Conservation (phyloP, 2,329 filamentous ascomycete species). For the Cadophora luteo-olivacea region DNA sequence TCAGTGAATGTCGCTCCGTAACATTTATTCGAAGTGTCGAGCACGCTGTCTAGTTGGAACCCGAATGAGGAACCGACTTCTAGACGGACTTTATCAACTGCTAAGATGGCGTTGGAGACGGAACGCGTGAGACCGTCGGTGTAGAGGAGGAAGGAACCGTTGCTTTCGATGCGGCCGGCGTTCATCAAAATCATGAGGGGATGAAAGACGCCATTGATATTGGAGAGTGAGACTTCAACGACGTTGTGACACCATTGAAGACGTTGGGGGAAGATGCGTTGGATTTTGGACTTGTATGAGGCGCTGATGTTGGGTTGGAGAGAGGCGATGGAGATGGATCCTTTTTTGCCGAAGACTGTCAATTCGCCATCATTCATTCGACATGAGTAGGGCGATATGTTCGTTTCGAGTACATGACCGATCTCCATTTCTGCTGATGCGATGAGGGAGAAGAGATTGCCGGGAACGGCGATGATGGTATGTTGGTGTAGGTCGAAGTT, state of each 20-base stretch:
- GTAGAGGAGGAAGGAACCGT: slow-evolving; percentile 25
- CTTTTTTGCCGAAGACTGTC: slow-evolving; percentile 23
- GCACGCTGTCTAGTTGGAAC: slow-evolving; percentile 20
- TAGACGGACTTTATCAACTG: slow-evolving; percentile 23
- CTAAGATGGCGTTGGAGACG: slow-evolving; percentile 27
- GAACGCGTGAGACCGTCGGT: slow-evolving; percentile 25
- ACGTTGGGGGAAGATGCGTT: slow-evolving; percentile 22
- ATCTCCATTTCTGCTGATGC: slow-evolving; percentile 9
- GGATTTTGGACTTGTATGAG: not conserved
- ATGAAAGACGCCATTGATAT: slow-evolving; percentile 34
- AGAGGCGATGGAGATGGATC: slow-evolving; percentile 19
- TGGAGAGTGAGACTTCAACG: slow-evolving; percentile 28
- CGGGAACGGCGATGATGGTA: slow-evolving; percentile 23
- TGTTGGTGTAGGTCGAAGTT: slow-evolving; percentile 14
- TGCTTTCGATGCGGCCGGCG: slow-evolving; percentile 30
- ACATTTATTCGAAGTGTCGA: slow-evolving; percentile 26
- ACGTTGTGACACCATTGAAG: slow-evolving; percentile 28
- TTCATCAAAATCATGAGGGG: slow-evolving; percentile 34
- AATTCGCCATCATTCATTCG: slow-evolving; percentile 23
- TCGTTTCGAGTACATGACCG: slow-evolving; percentile 22
- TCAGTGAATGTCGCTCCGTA: slow-evolving; percentile 22
- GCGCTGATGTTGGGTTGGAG: not conserved
- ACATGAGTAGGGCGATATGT: slow-evolving; percentile 23
- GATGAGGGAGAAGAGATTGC: slow-evolving; percentile 25
- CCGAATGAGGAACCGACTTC: slow-evolving; percentile 23